A percentile compares a stretch with the other conserved stretches of the same genome.
These are phyloP conservation scores for Casuarina cunninghamiana DNA, from an alignment of 306 rosid species.

Conservation along the genomic window DNA sequence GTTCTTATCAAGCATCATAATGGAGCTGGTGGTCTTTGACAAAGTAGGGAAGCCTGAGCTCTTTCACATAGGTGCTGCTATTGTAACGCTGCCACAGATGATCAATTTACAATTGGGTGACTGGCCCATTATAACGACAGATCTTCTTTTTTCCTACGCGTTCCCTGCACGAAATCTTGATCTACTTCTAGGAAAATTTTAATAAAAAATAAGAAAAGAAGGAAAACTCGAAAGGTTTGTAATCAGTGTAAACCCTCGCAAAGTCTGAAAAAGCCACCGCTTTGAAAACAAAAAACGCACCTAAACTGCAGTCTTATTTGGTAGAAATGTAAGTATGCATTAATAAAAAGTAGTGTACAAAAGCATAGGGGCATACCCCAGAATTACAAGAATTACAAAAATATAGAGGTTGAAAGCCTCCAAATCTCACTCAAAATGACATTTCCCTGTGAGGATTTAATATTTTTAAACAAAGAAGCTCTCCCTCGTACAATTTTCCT, in stretches of 20 bases:
- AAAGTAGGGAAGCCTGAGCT: background rate
- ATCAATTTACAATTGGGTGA: conserved; percentile 29
- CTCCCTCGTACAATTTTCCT: too few relatives aligned
- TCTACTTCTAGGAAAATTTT: too few relatives aligned
- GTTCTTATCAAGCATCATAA: background rate
- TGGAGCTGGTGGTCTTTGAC: background rate
- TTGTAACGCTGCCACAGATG: background rate
- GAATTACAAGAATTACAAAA: too few relatives aligned
- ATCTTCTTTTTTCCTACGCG: background rate
- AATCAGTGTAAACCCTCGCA: background rate
- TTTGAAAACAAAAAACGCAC: background rate
- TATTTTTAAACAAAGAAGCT: too few relatives aligned
- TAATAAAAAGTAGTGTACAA: too few relatives aligned
- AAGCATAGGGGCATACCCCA: too few relatives aligned
- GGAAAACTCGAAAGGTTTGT: background rate
- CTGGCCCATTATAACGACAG: conserved; percentile 12
- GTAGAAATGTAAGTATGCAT: too few relatives aligned
- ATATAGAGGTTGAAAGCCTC: too few relatives aligned
- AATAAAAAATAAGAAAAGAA: too few relatives aligned
- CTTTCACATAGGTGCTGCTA: conserved; percentile 8
- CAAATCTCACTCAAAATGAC: too few relatives aligned
- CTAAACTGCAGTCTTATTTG: background rate
- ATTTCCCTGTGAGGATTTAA: too few relatives aligned
- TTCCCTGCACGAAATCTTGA: background rate
- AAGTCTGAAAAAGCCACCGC: background rate